phyloP scores from a whole-genome alignment of 2,329 filamentous ascomycete species.

The Fusarium scirpi region DNA sequence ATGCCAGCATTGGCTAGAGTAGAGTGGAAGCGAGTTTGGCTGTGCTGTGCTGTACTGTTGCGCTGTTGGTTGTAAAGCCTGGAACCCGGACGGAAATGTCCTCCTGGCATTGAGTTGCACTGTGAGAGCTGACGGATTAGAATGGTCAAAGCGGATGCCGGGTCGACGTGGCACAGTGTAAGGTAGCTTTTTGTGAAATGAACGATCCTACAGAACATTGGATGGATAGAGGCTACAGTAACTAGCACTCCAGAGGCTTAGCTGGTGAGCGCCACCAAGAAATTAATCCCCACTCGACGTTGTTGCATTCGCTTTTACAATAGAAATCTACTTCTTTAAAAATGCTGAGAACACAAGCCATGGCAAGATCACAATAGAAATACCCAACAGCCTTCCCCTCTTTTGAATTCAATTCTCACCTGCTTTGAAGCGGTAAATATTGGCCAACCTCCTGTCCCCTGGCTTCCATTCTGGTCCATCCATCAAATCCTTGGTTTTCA shows the following conservation, averaged over 20 bases:
- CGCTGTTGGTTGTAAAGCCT: neutral
- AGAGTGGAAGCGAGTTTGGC: neutral
- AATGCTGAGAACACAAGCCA: neutral
- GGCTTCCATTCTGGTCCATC: neutral
- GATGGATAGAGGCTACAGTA: neutral
- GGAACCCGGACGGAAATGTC: neutral
- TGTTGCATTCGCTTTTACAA: neutral
- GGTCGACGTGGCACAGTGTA: conserved; percentile 32
- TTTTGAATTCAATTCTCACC: neutral
- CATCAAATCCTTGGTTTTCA: neutral
- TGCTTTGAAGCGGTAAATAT: neutral
- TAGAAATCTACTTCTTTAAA: neutral
- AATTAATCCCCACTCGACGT: neutral
- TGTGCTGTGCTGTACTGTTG: neutral
- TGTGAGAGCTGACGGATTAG: conserved; percentile 23
- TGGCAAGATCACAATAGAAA: neutral
- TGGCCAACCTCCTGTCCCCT: neutral
- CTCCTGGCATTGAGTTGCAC: conserved; percentile 9
- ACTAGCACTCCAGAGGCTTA: neutral
- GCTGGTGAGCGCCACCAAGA: neutral
- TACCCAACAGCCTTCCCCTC: neutral
- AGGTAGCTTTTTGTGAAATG: neutral
- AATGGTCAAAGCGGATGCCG: conserved; percentile 7
- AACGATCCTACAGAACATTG: neutral
- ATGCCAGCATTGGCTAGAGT: neutral